These are phyloP conservation scores for Madurella fahalii DNA, from an alignment of 2,329 filamentous ascomycete species.

Conservation along the genomic window DNA sequence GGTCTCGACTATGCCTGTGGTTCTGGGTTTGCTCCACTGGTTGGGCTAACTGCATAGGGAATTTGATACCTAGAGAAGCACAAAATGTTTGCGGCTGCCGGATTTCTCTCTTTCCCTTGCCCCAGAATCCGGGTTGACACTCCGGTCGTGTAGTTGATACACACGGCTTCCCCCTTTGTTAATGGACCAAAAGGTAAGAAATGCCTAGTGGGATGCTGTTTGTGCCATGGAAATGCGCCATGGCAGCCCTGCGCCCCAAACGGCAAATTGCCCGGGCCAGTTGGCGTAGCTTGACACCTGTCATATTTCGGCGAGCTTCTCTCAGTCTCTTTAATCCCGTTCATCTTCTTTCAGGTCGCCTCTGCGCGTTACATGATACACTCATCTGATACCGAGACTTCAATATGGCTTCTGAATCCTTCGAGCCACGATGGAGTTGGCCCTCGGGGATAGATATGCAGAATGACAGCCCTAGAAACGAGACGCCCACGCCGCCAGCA, in stretches of 20 bases:
- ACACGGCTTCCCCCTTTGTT: not conserved
- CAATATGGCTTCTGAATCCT: slow-evolving; percentile 16
- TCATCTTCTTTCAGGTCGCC: not conserved
- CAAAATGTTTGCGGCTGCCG: slow-evolving; percentile 6
- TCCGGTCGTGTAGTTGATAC: not conserved
- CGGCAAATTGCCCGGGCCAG: slow-evolving; percentile 12
- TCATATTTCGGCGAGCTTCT: slow-evolving; percentile 13
- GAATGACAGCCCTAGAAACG: not conserved
- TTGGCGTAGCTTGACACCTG: slow-evolving; percentile 20
- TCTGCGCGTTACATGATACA: not conserved
- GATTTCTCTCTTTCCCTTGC: slow-evolving; percentile 5
- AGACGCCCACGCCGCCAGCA: slow-evolving; percentile 1
- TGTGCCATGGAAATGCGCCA: not conserved
- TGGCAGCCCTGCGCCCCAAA: not conserved
- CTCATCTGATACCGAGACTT: not conserved
- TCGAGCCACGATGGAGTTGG: slow-evolving; percentile 20
- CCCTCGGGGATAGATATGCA: slow-evolving; percentile 13
- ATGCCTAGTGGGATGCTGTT: not conserved
- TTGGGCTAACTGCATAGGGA: slow-evolving; percentile 11
- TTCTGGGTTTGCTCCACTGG: not conserved
- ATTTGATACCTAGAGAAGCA: slow-evolving; percentile 7
- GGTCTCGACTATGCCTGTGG: not conserved
- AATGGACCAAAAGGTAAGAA: not conserved
- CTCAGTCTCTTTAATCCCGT: not conserved
- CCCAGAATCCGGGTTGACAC: not conserved